Percentiles rank a stretch among this genome's conserved stretches.
Evolutionary conservation across 345 rosid species (phyloP).

Genomic region (Firmiana major): DNA sequence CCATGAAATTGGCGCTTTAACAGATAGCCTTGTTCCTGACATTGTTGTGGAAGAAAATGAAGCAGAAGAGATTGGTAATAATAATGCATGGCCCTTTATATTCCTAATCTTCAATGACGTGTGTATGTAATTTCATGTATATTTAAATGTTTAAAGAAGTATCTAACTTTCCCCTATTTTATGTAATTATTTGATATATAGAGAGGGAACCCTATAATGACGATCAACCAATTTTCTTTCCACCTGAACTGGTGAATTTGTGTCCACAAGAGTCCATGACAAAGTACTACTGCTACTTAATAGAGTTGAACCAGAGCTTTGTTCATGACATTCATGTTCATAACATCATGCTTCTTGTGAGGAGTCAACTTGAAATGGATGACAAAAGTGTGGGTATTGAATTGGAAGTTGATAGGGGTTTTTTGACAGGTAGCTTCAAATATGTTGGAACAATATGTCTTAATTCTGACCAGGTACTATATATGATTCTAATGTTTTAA

Average conservation of each 20-base stretch:
- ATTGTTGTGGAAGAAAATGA: slow-evolving; percentile 52
- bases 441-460: slow-evolving; percentile 47
- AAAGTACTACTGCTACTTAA: slow-evolving; percentile 51
- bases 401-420: slow-evolving; percentile 56
- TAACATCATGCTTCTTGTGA: slow-evolving; percentile 54
- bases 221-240: slow-evolving; percentile 69
- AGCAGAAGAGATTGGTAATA: slow-evolving; percentile 38
- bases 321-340: slow-evolving; percentile 34
- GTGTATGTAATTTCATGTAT: background rate
- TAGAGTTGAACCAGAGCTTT: slow-evolving; percentile 46
- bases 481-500: background rate
- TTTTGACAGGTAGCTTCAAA: slow-evolving; percentile 40
- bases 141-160: background rate
- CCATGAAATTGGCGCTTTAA: slow-evolving; percentile 62
- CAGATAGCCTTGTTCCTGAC: slow-evolving; percentile 80
- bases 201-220: slow-evolving; percentile 39
- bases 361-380: slow-evolving; percentile 50
- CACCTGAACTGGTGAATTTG: slow-evolving; percentile 56
- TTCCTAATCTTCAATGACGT: background rate
- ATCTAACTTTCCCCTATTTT: background rate
- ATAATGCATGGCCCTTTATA: background rate
- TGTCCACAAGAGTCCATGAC: slow-evolving; percentile 16
- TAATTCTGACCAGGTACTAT: slow-evolving; percentile 36
- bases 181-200: slow-evolving; percentile 25
- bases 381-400: slow-evolving; percentile 30